A percentile compares a stretch with the other conserved stretches of the same genome.
Evolutionary conservation across 352 stramenopile species (phyloP).

Genomic region (Phytophthora hybrid): DNA sequence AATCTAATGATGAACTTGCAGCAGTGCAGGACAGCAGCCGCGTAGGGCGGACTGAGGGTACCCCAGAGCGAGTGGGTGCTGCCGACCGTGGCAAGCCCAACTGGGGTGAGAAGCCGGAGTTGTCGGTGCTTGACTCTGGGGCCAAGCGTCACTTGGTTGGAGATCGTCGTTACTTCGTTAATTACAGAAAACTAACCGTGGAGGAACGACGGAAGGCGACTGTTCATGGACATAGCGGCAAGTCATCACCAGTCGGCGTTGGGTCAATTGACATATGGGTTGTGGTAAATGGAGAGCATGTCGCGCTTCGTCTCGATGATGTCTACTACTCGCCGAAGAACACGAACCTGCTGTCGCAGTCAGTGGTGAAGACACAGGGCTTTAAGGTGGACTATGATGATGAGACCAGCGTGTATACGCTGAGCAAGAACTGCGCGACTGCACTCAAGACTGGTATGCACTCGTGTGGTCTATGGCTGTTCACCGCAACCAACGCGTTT

Average conservation of each 20-base stretch:
- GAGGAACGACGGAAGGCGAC: not conserved
- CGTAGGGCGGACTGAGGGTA: not conserved
- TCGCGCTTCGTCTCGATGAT: not conserved
- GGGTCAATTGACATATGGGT: not conserved
- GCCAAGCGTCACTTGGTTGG: not conserved
- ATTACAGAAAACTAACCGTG: not conserved
- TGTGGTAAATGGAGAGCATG: not conserved
- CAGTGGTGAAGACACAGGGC: not conserved
- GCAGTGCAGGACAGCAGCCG: not conserved
- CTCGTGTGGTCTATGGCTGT: not conserved
- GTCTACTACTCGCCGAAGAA: not conserved
- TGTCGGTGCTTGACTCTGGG: not conserved
- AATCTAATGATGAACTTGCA: not conserved
- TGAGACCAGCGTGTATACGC: not conserved
- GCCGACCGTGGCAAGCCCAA: not conserved
- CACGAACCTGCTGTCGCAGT: not conserved
- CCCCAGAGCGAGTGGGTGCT: no score
- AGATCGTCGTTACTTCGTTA: not conserved
- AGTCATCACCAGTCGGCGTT: not conserved
- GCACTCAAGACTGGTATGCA: not conserved
- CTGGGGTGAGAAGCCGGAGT: not conserved
- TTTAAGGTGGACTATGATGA: not conserved
- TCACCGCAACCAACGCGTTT: not conserved
- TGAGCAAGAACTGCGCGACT: not conserved
- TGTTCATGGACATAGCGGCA: not conserved